phyloP scores from a whole-genome alignment of 2,329 filamentous ascomycete genomes.

The Pleomassaria siparia region DNA sequence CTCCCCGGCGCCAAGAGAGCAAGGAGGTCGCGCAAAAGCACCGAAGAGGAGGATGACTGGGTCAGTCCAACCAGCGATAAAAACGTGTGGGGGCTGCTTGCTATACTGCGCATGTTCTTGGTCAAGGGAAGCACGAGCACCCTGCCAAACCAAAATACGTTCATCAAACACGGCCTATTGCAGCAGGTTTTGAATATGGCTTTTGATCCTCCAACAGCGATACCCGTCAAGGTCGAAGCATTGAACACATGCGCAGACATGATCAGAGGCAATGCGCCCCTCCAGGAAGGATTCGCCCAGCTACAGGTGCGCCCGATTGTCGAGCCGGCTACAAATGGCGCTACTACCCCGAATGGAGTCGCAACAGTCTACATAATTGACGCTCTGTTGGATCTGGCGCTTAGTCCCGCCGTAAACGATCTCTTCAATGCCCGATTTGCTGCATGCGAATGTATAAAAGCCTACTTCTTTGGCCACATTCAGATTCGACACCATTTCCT shows the following conservation, averaged over 20 bases:
- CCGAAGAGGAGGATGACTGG: conserved; percentile 68
- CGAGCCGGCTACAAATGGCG: conserved; percentile 45
- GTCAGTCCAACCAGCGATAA: conserved; percentile 77
- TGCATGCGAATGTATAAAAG: conserved; percentile 86
- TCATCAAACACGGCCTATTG: conserved; percentile 80
- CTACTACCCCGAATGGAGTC: conserved; percentile 51
- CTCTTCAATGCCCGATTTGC: conserved; percentile 81
- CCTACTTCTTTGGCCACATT: conserved; percentile 82
- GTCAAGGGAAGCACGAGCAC: conserved; percentile 78
- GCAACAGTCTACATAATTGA: conserved; percentile 86
- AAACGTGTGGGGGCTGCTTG: conserved; percentile 87
- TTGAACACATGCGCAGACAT: conserved; percentile 83
- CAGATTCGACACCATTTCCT: conserved; percentile 85
- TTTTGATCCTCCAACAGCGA: conserved; percentile 71
- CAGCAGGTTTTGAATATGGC: conserved; percentile 79
- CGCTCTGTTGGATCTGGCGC: conserved; percentile 78
- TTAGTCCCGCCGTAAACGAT: conserved; percentile 66
- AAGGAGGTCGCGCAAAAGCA: conserved; percentile 55
- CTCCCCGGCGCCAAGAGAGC: conserved; percentile 63
- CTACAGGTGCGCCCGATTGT: conserved; percentile 71
- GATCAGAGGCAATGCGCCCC: conserved; percentile 73
- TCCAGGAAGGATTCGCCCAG: conserved; percentile 90
- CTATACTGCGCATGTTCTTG: conserved; percentile 84
- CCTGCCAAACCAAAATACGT: conserved; percentile 78
- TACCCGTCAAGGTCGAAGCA: conserved; percentile 83